Base-by-base conservation (phyloP, 139 green algal species). In the Volvox africanus region DNA sequence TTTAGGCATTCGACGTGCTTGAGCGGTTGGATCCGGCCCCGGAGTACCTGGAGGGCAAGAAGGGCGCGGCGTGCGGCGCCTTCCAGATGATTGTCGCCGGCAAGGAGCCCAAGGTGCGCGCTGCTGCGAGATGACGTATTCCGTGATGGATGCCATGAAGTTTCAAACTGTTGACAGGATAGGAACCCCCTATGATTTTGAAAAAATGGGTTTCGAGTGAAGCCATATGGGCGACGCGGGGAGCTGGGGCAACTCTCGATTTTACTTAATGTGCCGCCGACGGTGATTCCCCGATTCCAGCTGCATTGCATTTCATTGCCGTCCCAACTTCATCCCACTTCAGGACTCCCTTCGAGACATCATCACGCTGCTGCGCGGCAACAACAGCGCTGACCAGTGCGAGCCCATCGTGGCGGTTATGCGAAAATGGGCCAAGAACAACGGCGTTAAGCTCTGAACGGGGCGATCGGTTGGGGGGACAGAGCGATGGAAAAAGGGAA, bases 41-140 rank as follows among this genome's bases (percentile, higher is more conserved):
- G 18, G 94, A 97, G 61, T 97, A 97, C 92, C 96, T 95, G 91
- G 95, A 98, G 77, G 97, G 94, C 76, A 98, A 98, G 93, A 94
- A 96, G 32, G 97, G 96, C 35, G 96, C 96, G 2, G 95, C 92
- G 83, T 89, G 96, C 28, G 97, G 97, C 21, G 93, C 94, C 18
- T 95, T 98, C 75, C 96, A 98, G 93, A 89, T 95, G 81, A 87
- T 94, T 24, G 85, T 93, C n/a, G 93, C 93, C 35, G 92, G 89
- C 67, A 93, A 95, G 88, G 92, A 94, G 75, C 84, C 78, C 69
- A 87, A 88, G 69, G 90, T 88, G 83, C 55, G 83, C 32, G 26
- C n/a, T 9, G 76, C 24, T 37, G 73, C 73, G 73, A 14, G 44
- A 55, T 55, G 44, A 55, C 44, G 44, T 55, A 55, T 9, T 9